Evolutionary conservation across 2,329 filamentous ascomycete genomes (phyloP), one percentile per base, ranked within the genome.

Genomic region (Paraconiothyrium brasiliense): DNA sequence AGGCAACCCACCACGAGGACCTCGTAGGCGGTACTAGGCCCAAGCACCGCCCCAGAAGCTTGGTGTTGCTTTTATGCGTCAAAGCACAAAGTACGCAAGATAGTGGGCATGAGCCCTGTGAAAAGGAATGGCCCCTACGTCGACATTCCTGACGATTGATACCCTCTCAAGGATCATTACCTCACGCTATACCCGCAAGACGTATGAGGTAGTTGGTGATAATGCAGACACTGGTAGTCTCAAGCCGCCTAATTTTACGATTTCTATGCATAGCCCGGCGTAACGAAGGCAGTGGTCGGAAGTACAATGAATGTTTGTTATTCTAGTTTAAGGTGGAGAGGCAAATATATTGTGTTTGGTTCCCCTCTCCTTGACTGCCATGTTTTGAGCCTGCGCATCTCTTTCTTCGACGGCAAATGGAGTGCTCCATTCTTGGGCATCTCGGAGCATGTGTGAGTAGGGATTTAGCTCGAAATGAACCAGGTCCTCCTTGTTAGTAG

Each of bases 21-120:
- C 75, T 3, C 74, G 75, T 55, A 67, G 72, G 57, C 73, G 75
- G 46, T 77, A 70, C 65, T 77, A 61, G 66, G 11, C 30, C 32
- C 47, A 11, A 30, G 6, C 22, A 27, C 50, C 11, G 24, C 22
- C 14, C n/a, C 22, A 20, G 5, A 32, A 14, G 13, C 14, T 41
- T 41, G 22, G 8, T 16, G 22, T 16, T 30, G 5, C 35, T 6
- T 30, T 54, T 11, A 35, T 43, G 34, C 30, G 22, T n/a, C 27
- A 54, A 27, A 27, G 8, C 35, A n/a, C 20, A 6, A 16, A n/a
- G n/a, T n/a, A 30, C n/a, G 13, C 20, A 54, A 41, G 20, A 27
- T 13, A 9, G 20, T 10, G 5, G 30, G 3, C 16, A 34, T 10
- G 47, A 6, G 47, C 30, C 3, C 30, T 50, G 16, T 30, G 10